These are phyloP conservation scores for Ascochyta rabiei DNA, from an alignment of 2,329 filamentous ascomycete genomes.

Conservation along the genomic window DNA sequence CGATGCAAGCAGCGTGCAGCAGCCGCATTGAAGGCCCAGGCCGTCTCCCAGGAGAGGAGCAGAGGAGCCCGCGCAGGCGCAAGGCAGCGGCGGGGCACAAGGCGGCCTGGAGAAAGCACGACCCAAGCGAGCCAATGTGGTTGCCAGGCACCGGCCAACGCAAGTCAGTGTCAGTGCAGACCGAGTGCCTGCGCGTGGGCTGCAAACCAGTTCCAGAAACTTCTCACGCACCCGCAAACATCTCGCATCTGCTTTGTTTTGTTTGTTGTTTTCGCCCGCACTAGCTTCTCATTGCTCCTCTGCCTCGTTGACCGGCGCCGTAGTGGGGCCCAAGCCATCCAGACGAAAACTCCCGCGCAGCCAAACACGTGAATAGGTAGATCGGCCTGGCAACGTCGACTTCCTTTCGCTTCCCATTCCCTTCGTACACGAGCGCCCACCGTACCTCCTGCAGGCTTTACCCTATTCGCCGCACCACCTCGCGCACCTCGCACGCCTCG, in stretches of 20 bases:
- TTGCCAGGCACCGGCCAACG: constrained; percentile 20
- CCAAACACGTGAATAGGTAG: constrained; percentile 33
- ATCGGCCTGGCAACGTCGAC: constrained; percentile 45
- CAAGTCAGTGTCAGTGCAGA: neutral
- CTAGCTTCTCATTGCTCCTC: constrained; percentile 16
- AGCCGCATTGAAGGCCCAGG: neutral
- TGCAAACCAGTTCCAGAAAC: constrained; percentile 13
- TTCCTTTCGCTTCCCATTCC: constrained; percentile 48
- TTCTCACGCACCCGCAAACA: constrained; percentile 4
- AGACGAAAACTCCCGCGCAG: constrained; percentile 45
- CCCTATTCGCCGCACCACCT: constrained; percentile 28
- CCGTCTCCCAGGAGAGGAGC: constrained; percentile 10
- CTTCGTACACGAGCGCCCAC: constrained; percentile 43
- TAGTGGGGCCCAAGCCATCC: constrained; percentile 42
- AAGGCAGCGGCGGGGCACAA: constrained; percentile 26
- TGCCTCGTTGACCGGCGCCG: constrained; percentile 22
- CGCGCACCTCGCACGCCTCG: constrained; percentile 8
- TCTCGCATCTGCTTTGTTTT: constrained; percentile 16
- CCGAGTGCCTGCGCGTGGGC: neutral
- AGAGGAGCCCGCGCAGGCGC: constrained; percentile 12
- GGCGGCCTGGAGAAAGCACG: constrained; percentile 30
- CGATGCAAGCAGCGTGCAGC: neutral
- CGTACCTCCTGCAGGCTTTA: constrained; percentile 36
- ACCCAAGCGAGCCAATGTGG: constrained; percentile 36
- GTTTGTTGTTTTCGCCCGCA: constrained; percentile 22